A percentile compares a stretch with the other conserved stretches of the same genome.
Conservation (phyloP, 345 rosid genomes). For the Brassica carinata region DNA sequence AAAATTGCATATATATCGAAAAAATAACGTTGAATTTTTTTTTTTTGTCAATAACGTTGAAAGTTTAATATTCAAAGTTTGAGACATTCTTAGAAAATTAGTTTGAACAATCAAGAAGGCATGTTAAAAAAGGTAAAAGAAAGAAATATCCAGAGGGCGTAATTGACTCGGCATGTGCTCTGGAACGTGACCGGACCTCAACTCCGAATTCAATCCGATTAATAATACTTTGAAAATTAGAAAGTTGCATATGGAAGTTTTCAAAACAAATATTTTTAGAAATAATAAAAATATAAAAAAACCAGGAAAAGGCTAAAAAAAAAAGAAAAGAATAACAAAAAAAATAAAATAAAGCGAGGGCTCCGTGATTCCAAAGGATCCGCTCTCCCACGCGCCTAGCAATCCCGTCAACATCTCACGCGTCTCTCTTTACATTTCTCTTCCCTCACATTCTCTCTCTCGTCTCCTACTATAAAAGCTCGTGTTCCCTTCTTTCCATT, state of each 20-base stretch:
- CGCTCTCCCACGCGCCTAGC: conserved; percentile 56
- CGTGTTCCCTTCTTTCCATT: conserved; percentile 43
- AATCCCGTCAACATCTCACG: conserved; percentile 43
- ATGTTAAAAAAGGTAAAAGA: not conserved
- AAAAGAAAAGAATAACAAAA: not conserved
- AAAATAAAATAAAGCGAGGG: conserved; percentile 27
- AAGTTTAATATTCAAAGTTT: not conserved
- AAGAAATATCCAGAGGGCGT: conserved; percentile 33
- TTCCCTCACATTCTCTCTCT: conserved; percentile 41
- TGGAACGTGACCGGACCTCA: conserved; percentile 42
- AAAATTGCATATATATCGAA: not conserved
- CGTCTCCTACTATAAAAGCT: conserved; percentile 52
- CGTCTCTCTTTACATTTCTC: conserved; percentile 29
- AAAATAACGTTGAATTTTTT: not conserved
- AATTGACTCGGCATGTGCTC: conserved; percentile 44
- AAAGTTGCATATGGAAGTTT: conserved; percentile 39
- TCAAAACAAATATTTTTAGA: conserved; percentile 1
- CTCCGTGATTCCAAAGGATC: conserved; percentile 59
- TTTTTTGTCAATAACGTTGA: not conserved
- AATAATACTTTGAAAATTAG: conserved; percentile 29
- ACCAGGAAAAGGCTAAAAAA: conserved; percentile 19
- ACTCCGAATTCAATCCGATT: conserved; percentile 36
- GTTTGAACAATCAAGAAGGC: conserved; percentile 2
- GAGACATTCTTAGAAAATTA: not conserved
- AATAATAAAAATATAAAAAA: not conserved